Conservation (phyloP, 1,284 basidiomycete species). For the Ceraceosorus guamensis region DNA sequence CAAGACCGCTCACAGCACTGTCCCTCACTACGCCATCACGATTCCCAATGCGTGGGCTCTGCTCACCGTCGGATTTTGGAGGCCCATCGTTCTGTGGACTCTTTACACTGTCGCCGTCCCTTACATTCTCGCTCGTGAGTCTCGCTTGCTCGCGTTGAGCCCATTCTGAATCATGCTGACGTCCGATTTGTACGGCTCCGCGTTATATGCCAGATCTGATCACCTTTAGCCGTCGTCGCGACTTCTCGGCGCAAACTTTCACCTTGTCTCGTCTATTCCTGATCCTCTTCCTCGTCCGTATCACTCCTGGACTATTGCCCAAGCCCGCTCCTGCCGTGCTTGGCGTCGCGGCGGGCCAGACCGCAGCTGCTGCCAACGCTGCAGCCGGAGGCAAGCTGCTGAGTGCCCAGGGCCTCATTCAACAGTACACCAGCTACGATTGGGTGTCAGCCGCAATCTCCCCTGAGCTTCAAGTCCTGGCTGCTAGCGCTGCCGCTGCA, state of each 20-base stretch:
- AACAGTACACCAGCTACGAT: slow-evolving; percentile 22
- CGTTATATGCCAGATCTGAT: too few species aligned
- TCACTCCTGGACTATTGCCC: slow-evolving; percentile 18
- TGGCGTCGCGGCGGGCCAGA: slow-evolving; percentile 30
- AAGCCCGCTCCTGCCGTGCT: slow-evolving; percentile 17
- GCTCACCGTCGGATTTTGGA: slow-evolving; percentile 20
- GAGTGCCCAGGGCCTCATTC: slow-evolving; percentile 11
- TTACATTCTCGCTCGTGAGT: slow-evolving; percentile 21
- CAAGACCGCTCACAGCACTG: slow-evolving; percentile 19
- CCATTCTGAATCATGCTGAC: not conserved
- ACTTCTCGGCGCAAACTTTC: slow-evolving; percentile 34
- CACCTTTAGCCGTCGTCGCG: slow-evolving; percentile 27
- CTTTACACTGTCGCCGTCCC: slow-evolving; percentile 31
- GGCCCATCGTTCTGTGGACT: slow-evolving; percentile 30
- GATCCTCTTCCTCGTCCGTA: slow-evolving; percentile 23
- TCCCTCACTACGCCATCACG: slow-evolving; percentile 32
- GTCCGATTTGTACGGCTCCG: not conserved
- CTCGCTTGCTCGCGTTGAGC: not conserved
- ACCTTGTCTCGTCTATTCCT: slow-evolving; percentile 28
- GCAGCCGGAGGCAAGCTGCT: slow-evolving; percentile 10
- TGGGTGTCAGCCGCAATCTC: slow-evolving; percentile 23
- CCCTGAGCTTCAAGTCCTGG: slow-evolving; percentile 25
- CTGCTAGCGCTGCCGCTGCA: slow-evolving; percentile 22
- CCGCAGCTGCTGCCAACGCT: slow-evolving; percentile 5
- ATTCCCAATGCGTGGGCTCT: slow-evolving; percentile 15